Evolutionary conservation across 495 filamentous ascomycete species (phyloP).

Genomic region (Penicillium crystallinum): DNA sequence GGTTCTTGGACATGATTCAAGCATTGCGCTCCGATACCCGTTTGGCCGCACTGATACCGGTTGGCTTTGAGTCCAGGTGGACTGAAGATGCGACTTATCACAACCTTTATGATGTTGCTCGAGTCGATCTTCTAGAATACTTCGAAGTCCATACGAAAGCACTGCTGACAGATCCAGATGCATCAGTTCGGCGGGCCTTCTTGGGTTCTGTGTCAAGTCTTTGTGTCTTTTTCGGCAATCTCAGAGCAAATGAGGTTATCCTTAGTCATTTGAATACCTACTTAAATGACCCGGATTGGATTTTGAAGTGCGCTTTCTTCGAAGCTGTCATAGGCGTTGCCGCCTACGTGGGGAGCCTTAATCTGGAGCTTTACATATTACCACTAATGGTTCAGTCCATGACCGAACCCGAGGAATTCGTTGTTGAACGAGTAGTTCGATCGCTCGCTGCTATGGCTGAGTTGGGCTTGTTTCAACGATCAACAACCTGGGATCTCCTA

Average conservation of each 20-base stretch:
- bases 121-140: constrained; percentile 65
- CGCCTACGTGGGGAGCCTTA: constrained; percentile 78
- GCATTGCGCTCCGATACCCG: constrained; percentile 81
- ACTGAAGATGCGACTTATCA: constrained; percentile 75
- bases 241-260: constrained; percentile 87
- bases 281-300: constrained; percentile 94
- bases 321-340: constrained; percentile 92
- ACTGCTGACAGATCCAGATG: constrained; percentile 79
- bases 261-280: constrained; percentile 96
- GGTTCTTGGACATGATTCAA: constrained; percentile 87
- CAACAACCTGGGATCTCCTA: constrained; percentile 81
- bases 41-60: constrained; percentile 69
- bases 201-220: constrained; percentile 88
- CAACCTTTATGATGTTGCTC: constrained; percentile 76
- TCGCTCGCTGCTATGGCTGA: constrained; percentile 87
- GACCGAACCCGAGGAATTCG: constrained; percentile 91
- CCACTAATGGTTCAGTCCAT: constrained; percentile 96
- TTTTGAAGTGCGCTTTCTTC: constrained; percentile 93
- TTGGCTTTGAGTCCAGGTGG: constrained; percentile 47
- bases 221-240: constrained; percentile 90
- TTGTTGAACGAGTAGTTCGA: constrained; percentile 84
- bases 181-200: constrained; percentile 87
- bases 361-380: constrained; percentile 90
- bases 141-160: constrained; percentile 87
- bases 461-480: constrained; percentile 78